Conservation (phyloP, 1,284 basidiomycete genomes). For the Tylopilus sp. region DNA sequence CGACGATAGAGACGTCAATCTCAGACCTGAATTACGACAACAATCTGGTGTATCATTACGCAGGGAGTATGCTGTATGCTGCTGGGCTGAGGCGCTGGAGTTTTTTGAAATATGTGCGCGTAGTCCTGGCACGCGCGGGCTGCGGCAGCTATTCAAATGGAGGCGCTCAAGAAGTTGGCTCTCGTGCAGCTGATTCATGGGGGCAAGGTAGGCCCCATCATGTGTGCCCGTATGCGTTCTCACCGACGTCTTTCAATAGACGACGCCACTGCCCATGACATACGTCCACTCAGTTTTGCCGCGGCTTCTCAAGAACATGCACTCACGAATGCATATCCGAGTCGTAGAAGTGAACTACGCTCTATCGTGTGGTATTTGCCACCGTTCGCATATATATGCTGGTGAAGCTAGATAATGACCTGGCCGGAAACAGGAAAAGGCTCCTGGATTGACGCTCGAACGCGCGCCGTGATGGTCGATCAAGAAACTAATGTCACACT, state of each 20-base stretch:
- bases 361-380: slow-evolving; percentile 43
- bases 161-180: slow-evolving; percentile 78
- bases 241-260: slow-evolving; percentile 35
- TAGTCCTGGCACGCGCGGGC: slow-evolving; percentile 61
- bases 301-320: slow-evolving; percentile 54
- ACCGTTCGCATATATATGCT: slow-evolving; percentile 45
- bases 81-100: slow-evolving; percentile 63
- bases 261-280: slow-evolving; percentile 56
- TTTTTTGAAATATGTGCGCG: slow-evolving; percentile 74
- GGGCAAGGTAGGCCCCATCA: slow-evolving; percentile 50
- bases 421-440: too few species aligned
- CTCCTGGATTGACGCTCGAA: too few species aligned
- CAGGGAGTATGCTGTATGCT: slow-evolving; percentile 59
- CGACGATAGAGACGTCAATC: too few species aligned
- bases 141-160: slow-evolving; percentile 63
- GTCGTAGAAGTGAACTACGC: slow-evolving; percentile 41
- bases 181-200: slow-evolving; percentile 70
- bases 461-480: too few species aligned
- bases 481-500: slow-evolving; percentile 72
- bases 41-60: too few species aligned
- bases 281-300: slow-evolving; percentile 56
- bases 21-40: too few species aligned
- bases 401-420: too few species aligned
- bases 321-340: slow-evolving; percentile 59
- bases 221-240: neutral